Percentiles rank a stretch among this genome's conserved stretches.
Conservation (phyloP, 129 eudicot species). For the carrot (Daucus carota) region DH1_v3.0 NC_030383.2:5520001-5520500, state of each 20-base stretch:
- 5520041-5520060: constrained; percentile 33
- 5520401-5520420: constrained; percentile 11
- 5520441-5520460: constrained; percentile 51
- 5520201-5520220: background rate
- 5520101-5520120: constrained; percentile 82
- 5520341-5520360: constrained; percentile 70
- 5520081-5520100: constrained; percentile 38
- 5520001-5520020: constrained; percentile 40
- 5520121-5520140: constrained; percentile 68
- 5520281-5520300: constrained; percentile 42
- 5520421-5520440: constrained; percentile 43
- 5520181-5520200: background rate
- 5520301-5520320: constrained; percentile 82
- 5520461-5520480: constrained; percentile 64
- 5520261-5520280: constrained; percentile 17
- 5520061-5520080: constrained; percentile 26
- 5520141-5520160: constrained; percentile 71
- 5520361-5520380: constrained; percentile 25
- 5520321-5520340: constrained; percentile 70
- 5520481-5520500: constrained; percentile 56
- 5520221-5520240: background rate
- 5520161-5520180: constrained; percentile 69
- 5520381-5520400: constrained; percentile 22
- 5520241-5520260: background rate
- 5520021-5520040: constrained; percentile 44